Evolutionary conservation across 495 filamentous ascomycete genomes (phyloP).

Genomic region (Paragyromitra xinjiangensis): DNA sequence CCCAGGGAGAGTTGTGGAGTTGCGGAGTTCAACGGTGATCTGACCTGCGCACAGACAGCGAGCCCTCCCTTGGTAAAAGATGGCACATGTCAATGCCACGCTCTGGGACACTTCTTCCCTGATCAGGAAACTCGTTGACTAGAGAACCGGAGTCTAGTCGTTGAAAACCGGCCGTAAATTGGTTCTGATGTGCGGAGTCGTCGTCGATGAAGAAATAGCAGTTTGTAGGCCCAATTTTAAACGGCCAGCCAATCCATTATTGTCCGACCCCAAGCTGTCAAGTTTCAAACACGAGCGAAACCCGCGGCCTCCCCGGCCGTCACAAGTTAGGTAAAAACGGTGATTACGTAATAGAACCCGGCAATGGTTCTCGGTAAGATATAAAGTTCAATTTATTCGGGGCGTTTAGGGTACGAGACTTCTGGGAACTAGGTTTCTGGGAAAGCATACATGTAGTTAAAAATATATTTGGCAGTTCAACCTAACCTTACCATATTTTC

Average conservation of each 20-base stretch:
- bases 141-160: background rate
- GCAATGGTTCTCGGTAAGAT: constrained; percentile 8
- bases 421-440: constrained; percentile 3
- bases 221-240: background rate
- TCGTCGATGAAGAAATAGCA: background rate
- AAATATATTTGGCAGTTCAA: background rate
- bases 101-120: constrained; percentile 28
- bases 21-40: background rate
- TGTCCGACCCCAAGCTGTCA: background rate
- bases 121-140: constrained; percentile 25
- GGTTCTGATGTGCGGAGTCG: background rate
- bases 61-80: background rate
- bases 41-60: constrained; percentile 22
- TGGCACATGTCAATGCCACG: constrained; percentile 24
- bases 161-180: constrained; percentile 2
- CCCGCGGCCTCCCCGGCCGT: background rate
- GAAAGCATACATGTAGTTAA: background rate
- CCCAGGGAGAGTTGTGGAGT: background rate
- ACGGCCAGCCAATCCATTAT: background rate
- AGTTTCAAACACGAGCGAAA: background rate
- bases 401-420: background rate
- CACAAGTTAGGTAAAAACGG: background rate
- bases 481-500: background rate
- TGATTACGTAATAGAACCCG: constrained; percentile 6
- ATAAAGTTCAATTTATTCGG: constrained; percentile 7